Base-by-base conservation (phyloP, 176 grass and related monocot species). In the Tillandsia fasciculata region DNA sequence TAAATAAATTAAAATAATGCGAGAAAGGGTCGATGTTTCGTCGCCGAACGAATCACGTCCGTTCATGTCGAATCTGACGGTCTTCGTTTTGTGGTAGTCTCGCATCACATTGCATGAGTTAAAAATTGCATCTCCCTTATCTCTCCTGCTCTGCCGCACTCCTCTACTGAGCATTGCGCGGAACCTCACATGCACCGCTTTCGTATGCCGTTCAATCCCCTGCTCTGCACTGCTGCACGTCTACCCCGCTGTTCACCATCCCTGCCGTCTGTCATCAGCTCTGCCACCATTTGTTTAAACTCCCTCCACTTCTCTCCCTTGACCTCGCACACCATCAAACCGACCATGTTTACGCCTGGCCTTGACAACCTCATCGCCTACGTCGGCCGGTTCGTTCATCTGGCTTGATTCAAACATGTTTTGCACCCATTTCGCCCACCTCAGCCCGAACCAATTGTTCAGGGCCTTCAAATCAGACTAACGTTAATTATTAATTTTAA, bases 231-330 rank as follows among this genome's bases (percentile, higher is more conserved):
- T 24, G 24, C 24, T 24, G 82, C 57, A 84, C 70, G 73, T 79
- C 82, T 84, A 75, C 0, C 82, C 65, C 53, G 24, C 64, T 53
- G 56, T 75, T 79, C 49, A 74, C 48, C 26, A 75, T 26, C 13
- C 76, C 82, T 9, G 68, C 76, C 11, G 71, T 58, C 8, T 4
- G 82, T 75, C 75, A 84, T 65, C 48, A 78, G 82, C 70, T 84
- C 76, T 64, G 74, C 64, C 15, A 84, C 70, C 64, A 74, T 74
- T 33, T 79, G 76, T 63, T 79, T 84, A 75, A 78, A 84, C 65
- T 74, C 54, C 11, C 54, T 84, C 14, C 76, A 73, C 63, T 74
- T 76, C 12, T 66, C 64, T 13, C 67, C 52, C 12, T 64, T 53
- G 2, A 70, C 26, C 3, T 83, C 18, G 27, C 64, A 57, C n/a